Conservation (phyloP, 1,284 basidiomycete genomes). For the Trichosporon faecale region DNA sequence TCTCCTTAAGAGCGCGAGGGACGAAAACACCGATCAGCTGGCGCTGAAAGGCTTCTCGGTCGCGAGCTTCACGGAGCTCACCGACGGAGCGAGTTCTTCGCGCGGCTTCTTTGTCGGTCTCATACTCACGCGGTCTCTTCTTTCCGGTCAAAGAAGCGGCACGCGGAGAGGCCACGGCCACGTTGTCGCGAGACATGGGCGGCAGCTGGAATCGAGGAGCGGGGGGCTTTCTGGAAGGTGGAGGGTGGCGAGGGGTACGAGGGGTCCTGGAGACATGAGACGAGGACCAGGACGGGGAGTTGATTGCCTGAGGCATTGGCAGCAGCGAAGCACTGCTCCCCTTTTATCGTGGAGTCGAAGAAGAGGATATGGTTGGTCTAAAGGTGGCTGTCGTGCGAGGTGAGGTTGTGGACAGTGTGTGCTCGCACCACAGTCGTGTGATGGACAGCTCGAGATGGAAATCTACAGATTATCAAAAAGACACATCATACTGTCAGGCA, state of each 20-base stretch:
- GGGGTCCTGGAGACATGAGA: conserved; percentile 33
- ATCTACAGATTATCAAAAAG: background rate
- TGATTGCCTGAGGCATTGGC: conserved; percentile 25
- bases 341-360: background rate
- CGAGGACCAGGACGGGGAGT: conserved; percentile 36
- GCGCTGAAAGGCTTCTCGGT: conserved; percentile 47
- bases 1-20: conserved; percentile 47
- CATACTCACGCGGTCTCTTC: conserved; percentile 45
- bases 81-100: conserved; percentile 48
- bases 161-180: conserved; percentile 26
- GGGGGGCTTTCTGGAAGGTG: background rate
- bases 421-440: background rate
- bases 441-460: background rate
- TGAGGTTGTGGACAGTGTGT: background rate
- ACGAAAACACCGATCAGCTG: conserved; percentile 51
- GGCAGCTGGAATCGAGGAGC: background rate
- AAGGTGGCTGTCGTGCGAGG: background rate
- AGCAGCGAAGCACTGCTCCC: conserved; percentile 7
- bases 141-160: conserved; percentile 41
- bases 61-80: conserved; percentile 15
- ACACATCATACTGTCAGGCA: background rate
- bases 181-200: conserved; percentile 18
- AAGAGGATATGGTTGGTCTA: background rate
- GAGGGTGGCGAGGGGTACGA: conserved; percentile 20
- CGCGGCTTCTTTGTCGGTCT: conserved; percentile 26